A percentile compares a stretch with the other conserved stretches of the same genome.
phyloP scores from a whole-genome alignment of 2,329 filamentous ascomycete genomes.

The Aureobasidium melanogenum region DNA sequence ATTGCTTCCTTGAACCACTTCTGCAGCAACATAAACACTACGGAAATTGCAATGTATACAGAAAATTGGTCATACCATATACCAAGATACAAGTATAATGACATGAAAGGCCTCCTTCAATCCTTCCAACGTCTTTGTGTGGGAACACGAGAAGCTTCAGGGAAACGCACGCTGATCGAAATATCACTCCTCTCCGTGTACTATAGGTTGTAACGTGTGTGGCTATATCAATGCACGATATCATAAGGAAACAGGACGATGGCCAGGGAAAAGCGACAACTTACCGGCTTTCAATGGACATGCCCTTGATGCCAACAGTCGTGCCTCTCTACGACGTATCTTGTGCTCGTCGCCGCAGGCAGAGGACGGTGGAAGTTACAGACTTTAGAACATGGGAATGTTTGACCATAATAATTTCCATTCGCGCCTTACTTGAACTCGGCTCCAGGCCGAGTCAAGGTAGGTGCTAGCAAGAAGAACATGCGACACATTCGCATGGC shows the following conservation, averaged over 20 bases:
- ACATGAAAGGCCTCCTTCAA: not conserved
- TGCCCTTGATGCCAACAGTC: no score
- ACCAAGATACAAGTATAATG: no score
- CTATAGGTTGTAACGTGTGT: no score
- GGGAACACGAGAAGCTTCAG: not conserved
- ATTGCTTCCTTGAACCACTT: not conserved
- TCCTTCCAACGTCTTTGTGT: not conserved
- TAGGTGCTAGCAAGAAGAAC: not conserved
- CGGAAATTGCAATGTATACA: not conserved
- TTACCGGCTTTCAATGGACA: no score
- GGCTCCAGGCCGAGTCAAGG: not conserved
- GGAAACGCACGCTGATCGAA: slow-evolving; percentile 5
- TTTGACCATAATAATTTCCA: not conserved
- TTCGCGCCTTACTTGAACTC: not conserved
- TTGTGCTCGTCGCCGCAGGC: no score
- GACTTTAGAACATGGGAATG: not conserved
- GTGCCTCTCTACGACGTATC: no score
- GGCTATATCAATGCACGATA: no score
- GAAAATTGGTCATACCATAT: no score
- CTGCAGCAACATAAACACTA: not conserved
- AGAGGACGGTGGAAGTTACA: not conserved
- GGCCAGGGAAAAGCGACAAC: no score
- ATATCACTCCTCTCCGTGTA: not conserved
- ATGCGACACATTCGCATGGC: not conserved
- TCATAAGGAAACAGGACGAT: no score